Evolutionary conservation across 192 early-diverging fungal genomes (phyloP).

Genomic region (Thoreauomyces humboldtii): DNA sequence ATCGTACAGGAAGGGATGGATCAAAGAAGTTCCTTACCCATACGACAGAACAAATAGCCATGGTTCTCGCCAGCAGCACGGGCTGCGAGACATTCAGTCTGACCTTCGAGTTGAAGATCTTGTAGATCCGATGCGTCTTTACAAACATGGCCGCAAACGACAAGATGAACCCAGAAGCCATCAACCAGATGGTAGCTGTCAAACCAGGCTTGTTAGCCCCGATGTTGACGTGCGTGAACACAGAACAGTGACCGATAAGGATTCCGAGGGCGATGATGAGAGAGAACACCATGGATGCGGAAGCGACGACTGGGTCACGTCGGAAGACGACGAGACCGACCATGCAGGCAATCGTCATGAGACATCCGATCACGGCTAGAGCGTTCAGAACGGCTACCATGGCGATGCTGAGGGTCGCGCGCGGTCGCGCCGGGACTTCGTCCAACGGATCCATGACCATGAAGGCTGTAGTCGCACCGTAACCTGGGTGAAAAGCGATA

Average conservation of each 20-base stretch:
- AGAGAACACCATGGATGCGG: slow-evolving; percentile 2
- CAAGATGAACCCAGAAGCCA: slow-evolving; percentile 12
- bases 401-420: neutral
- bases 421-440: slow-evolving; percentile 7
- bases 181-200: slow-evolving; percentile 12
- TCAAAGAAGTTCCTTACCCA: neutral
- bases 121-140: slow-evolving; percentile 15
- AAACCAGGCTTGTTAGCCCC: slow-evolving; percentile 9
- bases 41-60: slow-evolving; percentile 6
- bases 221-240: slow-evolving; percentile 14
- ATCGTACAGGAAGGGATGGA: neutral
- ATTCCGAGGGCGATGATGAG: slow-evolving; percentile 7
- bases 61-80: neutral
- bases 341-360: slow-evolving; percentile 6
- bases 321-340: slow-evolving; percentile 1
- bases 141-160: slow-evolving; percentile 17
- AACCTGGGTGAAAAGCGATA: neutral
- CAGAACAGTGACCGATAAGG: slow-evolving; percentile 3
- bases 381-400: slow-evolving; percentile 11
- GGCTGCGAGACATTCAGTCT: slow-evolving; percentile 1
- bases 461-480: slow-evolving; percentile 6
- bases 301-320: slow-evolving; percentile 3
- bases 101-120: slow-evolving; percentile 15
- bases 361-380: neutral
- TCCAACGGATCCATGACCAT: neutral